These are phyloP conservation scores for Polychaeton citri DNA, from an alignment of 2,329 filamentous ascomycete species.

Conservation along the genomic window DNA sequence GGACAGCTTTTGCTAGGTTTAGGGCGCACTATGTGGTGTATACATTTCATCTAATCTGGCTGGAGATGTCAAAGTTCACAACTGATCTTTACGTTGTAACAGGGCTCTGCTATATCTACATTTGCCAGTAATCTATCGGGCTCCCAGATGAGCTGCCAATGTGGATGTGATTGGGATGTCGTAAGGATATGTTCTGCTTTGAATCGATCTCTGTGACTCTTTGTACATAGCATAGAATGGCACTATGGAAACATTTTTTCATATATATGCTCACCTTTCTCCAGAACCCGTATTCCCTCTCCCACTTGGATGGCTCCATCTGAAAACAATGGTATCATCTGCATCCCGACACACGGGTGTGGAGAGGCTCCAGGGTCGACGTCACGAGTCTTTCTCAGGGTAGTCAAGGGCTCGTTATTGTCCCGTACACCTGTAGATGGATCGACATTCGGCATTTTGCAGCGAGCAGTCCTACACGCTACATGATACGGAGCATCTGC, in stretches of 20 bases:
- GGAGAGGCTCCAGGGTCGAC: conserved; percentile 19
- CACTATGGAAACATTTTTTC: conserved; percentile 16
- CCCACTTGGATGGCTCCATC: conserved; percentile 16
- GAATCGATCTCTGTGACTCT: too few species aligned
- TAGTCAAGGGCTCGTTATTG: conserved; percentile 17
- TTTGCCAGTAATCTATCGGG: too few species aligned
- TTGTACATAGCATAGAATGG: too few species aligned
- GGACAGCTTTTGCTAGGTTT: too few species aligned
- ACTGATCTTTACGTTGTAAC: too few species aligned
- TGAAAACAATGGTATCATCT: conserved; percentile 18
- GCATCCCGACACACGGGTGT: conserved; percentile 20
- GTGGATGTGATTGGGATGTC: too few species aligned
- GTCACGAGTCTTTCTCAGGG: conserved; percentile 15
- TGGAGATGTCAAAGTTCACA: too few species aligned
- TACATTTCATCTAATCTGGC: too few species aligned
- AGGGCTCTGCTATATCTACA: too few species aligned
- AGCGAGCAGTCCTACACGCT: conserved; percentile 53
- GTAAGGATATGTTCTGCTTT: too few species aligned
- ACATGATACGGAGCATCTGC: conserved; percentile 36
- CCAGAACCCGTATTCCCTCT: conserved; percentile 18
- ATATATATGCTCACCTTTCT: conserved; percentile 17
- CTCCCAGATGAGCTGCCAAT: too few species aligned
- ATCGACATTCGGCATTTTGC: conserved; percentile 59
- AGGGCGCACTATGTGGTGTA: too few species aligned
- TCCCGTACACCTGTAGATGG: conserved; percentile 40